Base-by-base conservation (phyloP, 139 green algal species). In the Chlorella vulgaris region DNA sequence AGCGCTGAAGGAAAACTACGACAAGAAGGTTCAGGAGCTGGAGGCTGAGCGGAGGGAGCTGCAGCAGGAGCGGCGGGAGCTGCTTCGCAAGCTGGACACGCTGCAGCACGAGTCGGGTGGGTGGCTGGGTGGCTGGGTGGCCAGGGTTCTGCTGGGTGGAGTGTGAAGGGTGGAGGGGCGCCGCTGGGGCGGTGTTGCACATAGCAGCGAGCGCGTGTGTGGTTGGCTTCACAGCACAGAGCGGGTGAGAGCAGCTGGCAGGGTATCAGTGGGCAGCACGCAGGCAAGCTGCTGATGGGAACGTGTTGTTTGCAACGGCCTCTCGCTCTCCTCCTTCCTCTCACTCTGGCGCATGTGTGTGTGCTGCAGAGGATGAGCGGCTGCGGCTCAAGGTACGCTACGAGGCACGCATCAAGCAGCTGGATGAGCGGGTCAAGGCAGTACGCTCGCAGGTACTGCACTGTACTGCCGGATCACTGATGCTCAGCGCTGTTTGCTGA, bases 391-490 rank as follows among this genome's bases (percentile, higher is more conserved):
- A 91, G 83, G 63, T 74, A 22, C 22, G 58, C 8, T 95, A 94
- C 86, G 83, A 85, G 58, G n/a, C 81, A 47, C 88, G 89, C 63
- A 77, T 95, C 39, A 69, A 78, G 61, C 83, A 88, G 36, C 85
- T 92, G 78, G 93, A 94, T 33, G 76, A 42, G 18, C 86, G 90
- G 75, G 61, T 94, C 29, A 90, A 88, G 74, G 88, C 85, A 38
- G 4, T 43, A 63, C 0, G 47, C 47, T 58, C 10, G 10, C 13
- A 10, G 10, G 47, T 58, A 15, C 47, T 58, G 47, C 47, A 58
- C 47, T 58, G 15, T 58, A 15, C 47, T 58, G 47, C 47, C 47
- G n/a, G n/a, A n/a, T n/a, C n/a, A n/a, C n/a, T 58, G 47, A 58
- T 58, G 47, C 47, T 10, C 15, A 24, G 47, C 15, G 47, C 47